These are phyloP conservation scores for Colletotrichum noveboracense DNA, from an alignment of 2,329 filamentous ascomycete genomes.

Conservation along the genomic window DNA sequence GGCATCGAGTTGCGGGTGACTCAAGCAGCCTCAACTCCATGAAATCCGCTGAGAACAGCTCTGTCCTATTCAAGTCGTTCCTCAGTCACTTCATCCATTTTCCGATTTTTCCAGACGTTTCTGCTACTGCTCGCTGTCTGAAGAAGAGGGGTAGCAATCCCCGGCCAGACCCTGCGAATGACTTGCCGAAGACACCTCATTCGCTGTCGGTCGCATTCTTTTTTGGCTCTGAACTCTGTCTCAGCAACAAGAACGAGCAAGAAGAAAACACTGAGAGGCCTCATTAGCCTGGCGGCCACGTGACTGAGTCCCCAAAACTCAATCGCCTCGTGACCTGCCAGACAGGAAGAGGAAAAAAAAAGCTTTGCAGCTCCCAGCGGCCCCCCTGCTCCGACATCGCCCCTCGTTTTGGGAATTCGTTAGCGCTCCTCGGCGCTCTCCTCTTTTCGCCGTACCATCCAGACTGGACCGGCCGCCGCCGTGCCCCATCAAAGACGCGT, in stretches of 20 bases:
- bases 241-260: not conserved
- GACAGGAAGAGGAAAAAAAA: not conserved
- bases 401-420: not conserved
- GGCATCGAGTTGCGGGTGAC: not conserved
- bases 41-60: not conserved
- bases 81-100: not conserved
- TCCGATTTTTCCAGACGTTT: not conserved
- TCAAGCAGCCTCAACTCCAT: not conserved
- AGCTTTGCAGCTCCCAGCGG: not conserved
- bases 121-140: not conserved
- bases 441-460: not conserved
- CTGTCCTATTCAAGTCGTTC: not conserved
- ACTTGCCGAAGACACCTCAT: not conserved
- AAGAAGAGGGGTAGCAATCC: not conserved
- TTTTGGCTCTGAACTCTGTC: not conserved
- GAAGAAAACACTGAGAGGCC: not conserved
- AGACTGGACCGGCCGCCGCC: not conserved
- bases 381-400: conserved; percentile 12
- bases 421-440: not conserved
- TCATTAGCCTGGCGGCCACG: not conserved
- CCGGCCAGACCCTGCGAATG: not conserved
- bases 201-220: not conserved
- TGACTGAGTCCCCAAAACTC: not conserved
- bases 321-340: not conserved
- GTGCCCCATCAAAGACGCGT: not conserved